These are phyloP conservation scores for Fusarium pilosicola DNA, from an alignment of 2,329 filamentous ascomycete species.

Conservation along the genomic window DNA sequence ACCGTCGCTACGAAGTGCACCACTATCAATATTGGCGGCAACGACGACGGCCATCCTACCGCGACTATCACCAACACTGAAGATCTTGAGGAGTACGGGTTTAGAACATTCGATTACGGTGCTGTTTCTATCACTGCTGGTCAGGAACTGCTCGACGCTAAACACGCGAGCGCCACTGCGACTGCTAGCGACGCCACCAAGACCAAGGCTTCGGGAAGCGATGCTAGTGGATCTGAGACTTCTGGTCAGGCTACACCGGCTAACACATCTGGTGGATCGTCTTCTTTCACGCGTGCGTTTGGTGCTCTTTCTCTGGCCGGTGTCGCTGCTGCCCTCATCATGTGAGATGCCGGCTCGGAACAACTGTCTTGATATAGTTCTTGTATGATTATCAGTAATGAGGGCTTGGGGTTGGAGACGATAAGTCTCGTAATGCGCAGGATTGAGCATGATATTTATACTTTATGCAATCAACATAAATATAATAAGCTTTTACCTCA, in stretches of 20 bases:
- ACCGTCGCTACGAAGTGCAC: conserved; percentile 1
- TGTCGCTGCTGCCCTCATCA: neutral
- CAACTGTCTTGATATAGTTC: neutral
- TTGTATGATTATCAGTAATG: neutral
- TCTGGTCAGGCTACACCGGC: neutral
- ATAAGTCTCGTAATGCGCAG: neutral
- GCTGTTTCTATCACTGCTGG: conserved; percentile 11
- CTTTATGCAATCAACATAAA: neutral
- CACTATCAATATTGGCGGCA: conserved; percentile 7
- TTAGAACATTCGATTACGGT: neutral
- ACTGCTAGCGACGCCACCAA: conserved; percentile 3
- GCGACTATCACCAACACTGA: neutral
- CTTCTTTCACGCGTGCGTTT: neutral
- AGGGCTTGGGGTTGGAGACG: neutral
- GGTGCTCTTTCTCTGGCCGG: conserved; percentile 2
- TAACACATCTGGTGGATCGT: neutral
- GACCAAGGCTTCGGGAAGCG: neutral
- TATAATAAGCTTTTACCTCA: neutral
- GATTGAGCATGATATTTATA: neutral
- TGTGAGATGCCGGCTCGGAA: neutral
- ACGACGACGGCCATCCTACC: conserved; percentile 7
- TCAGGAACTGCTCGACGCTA: conserved; percentile 10
- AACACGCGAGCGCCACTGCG: conserved; percentile 1
- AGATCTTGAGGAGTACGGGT: neutral
- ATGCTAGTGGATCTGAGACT: neutral